phyloP scores from a whole-genome alignment of 441 rosid species.

The California macrophylla region DNA sequence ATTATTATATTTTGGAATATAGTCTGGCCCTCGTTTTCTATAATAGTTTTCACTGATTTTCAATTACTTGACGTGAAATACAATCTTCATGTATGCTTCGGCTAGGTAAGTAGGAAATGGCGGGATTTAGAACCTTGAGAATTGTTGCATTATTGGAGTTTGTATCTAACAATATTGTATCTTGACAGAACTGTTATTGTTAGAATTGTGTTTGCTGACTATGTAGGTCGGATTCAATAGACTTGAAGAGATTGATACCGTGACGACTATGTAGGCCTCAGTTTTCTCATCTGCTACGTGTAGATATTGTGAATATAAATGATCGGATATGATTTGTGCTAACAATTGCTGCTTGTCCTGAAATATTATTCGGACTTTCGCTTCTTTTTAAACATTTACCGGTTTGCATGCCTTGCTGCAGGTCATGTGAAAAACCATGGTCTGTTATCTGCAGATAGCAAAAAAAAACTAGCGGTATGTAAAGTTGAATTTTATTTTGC shows the following conservation, averaged over 20 bases:
- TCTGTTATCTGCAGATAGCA: conserved; percentile 37
- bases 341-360: conserved; percentile 18
- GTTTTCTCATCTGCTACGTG: not conserved
- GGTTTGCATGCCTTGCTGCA: conserved; percentile 39
- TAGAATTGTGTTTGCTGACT: not conserved
- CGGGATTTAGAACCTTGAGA: not conserved
- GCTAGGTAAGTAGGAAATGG: no score
- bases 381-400: conserved; percentile 17
- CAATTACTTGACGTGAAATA: not conserved
- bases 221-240: no score
- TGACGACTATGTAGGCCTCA: not conserved
- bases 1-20: conserved; percentile 36
- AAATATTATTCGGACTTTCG: conserved; percentile 16
- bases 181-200: not conserved
- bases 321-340: conserved; percentile 8
- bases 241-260: not conserved
- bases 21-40: conserved; percentile 17
- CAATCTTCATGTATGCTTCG: conserved; percentile 4
- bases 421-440: conserved; percentile 31
- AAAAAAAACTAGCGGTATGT: conserved; percentile 2
- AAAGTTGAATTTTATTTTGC: conserved; percentile 22
- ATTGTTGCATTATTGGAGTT: not conserved
- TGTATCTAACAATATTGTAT: not conserved
- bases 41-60: not conserved
- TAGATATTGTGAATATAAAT: conserved; percentile 7